Evolutionary conservation across 2,329 filamentous ascomycete species (phyloP).

Genomic region (Colletotrichum coccodes): DNA sequence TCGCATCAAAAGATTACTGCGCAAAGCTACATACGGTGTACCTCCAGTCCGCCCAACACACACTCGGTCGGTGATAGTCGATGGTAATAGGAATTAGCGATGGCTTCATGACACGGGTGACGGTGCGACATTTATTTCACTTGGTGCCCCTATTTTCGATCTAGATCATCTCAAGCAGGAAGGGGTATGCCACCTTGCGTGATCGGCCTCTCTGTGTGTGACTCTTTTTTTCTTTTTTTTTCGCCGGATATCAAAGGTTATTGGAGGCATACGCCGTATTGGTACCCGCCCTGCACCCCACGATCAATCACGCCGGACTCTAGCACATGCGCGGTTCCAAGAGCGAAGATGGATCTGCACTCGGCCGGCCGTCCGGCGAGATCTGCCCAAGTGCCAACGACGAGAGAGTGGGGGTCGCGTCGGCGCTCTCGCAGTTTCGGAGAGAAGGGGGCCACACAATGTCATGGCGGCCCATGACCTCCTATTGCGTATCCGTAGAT

Average conservation of each 20-base stretch:
- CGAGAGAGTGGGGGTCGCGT: constrained; percentile 25
- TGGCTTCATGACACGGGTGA: neutral
- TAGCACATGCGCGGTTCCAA: constrained; percentile 25
- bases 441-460: constrained; percentile 8
- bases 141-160: neutral
- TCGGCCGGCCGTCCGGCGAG: constrained; percentile 30
- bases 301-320: constrained; percentile 27
- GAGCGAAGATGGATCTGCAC: constrained; percentile 18
- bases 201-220: constrained; percentile 14
- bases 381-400: constrained; percentile 21
- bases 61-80: constrained; percentile 1
- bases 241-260: constrained; percentile 28
- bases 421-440: constrained; percentile 30
- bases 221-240: constrained; percentile 6
- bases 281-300: constrained; percentile 29
- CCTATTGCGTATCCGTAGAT: neutral
- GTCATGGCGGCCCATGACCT: neutral
- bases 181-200: constrained; percentile 19
- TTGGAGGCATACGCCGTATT: constrained; percentile 26
- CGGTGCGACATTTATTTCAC: constrained; percentile 26
- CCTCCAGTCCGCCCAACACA: constrained; percentile 17
- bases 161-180: neutral
- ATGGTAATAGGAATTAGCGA: constrained; percentile 30
- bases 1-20: neutral
- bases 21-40: constrained; percentile 1